Base-by-base conservation (phyloP, 1,284 basidiomycete genomes). In the Microbotryomycetes sp. region DNA sequence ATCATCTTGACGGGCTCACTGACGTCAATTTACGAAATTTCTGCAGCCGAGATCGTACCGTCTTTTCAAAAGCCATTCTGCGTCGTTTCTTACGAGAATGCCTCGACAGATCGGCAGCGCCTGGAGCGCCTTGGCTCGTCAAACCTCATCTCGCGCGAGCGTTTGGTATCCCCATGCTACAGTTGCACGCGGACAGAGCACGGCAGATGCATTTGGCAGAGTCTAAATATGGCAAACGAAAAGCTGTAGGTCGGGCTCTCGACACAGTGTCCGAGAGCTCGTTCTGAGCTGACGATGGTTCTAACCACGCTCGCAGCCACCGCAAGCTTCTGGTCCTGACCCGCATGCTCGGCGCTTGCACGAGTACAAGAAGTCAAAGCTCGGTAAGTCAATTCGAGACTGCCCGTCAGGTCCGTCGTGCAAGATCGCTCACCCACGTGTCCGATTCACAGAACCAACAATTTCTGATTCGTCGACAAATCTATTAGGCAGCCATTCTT, bases 51-150 rank as follows among this genome's bases (percentile, higher is more conserved):
- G 94, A 98, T 75, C 88, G 93, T 60, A 82, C 93, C 36, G 86
- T 89, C 23, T 97, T 97, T 77, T 94, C 91, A 49, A 96, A 97
- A 75, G 92, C 92, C 16, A 94, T 97, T 70, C 82, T 98, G 30
- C 89, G 92, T 67, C 88, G 92, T 45, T 97, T 94, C 77, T 87
- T 98, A 56, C 87, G 90, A 64, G 94, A 97, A 73, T 93, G 90
- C 72, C 86, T 97, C 3, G 84, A 88, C 69, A 86, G 94, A 53
- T 92, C 94, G 64, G 82, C 92, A 15, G 87, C 89, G 22, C 86
- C 94, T 45, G 92, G 89, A 32, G 89, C 90, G 0, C 92, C 94
- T 3, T 98, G 94, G 94, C 85, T 86, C 2, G 92, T 97, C 42
- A 96, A 97, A 74, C 83, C 84, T 4, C 78, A 81, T 14, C 86